A percentile compares a stretch with the other conserved stretches of the same genome.
phyloP scores from a whole-genome alignment of 1,284 basidiomycete genomes.

The Apiotrichum domesticum region DNA sequence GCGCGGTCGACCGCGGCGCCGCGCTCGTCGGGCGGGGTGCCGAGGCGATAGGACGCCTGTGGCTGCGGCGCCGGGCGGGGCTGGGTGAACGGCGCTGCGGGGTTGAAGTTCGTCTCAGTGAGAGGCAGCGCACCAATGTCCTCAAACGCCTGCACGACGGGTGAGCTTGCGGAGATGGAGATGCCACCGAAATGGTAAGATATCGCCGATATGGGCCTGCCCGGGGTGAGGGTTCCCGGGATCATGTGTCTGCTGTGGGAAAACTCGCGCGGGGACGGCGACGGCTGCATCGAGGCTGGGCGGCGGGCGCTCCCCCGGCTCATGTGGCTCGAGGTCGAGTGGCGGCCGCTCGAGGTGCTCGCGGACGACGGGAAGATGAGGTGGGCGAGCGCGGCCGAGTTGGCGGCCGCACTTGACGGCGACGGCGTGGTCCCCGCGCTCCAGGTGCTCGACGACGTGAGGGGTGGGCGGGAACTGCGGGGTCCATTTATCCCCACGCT shows the following conservation, averaged over 20 bases:
- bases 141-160: background rate
- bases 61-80: background rate
- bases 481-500: no score
- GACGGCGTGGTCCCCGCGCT: background rate
- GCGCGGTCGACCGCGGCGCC: no score
- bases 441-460: background rate
- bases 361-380: background rate
- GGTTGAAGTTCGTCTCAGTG: background rate
- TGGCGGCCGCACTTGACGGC: background rate
- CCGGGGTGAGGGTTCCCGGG: background rate
- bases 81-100: background rate
- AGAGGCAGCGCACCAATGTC: background rate
- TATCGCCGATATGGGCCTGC: background rate
- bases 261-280: background rate
- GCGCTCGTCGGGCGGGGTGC: background rate
- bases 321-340: no score
- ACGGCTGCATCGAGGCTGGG: background rate
- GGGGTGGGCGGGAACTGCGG: background rate
- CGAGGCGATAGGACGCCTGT: background rate
- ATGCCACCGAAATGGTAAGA: background rate
- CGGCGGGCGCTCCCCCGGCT: background rate
- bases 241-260: no score
- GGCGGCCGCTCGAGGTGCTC: background rate
- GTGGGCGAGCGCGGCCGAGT: background rate
- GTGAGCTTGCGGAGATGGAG: background rate